Base-by-base conservation (phyloP, 2,329 filamentous ascomycete genomes). In the Allantophomopsis cytisporea region DNA sequence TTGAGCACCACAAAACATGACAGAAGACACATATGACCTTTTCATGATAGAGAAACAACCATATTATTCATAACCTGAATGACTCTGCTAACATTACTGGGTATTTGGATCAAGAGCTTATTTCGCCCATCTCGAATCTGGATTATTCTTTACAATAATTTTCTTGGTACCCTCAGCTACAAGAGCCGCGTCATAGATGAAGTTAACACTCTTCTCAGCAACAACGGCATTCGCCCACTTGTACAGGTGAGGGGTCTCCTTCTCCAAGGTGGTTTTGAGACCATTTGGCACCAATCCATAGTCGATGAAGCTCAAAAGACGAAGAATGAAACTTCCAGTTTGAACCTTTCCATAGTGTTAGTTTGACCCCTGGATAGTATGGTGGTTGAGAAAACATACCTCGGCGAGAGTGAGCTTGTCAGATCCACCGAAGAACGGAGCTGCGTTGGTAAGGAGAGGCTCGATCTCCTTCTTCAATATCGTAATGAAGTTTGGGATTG, bases 321-420 rank as follows among this genome's bases (percentile, higher is more conserved):
- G 68, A 15, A 86, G 52, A 8, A 83, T 52, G 54, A 87, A 86
- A 0, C 81, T 76, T 0, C 74, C 81, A 2, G 69, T 71, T 42
- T 76, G 62, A 12, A 71, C 76, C 75, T 78, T 33, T 16, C 1
- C 21, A 36, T 33, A 21, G 35, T 12, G 41, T 45, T 21, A 47
- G 50, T 35, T 35, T 50, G 23, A 28, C 4, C 3, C 23, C 23
- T 7, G 18, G 8, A 28, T 28, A 10, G 5, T 8, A 6, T 7
- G 18, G 7, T 7, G 3, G 8, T 28, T 28, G 5, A 43, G 48
- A 35, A 20, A 16, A 53, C 60, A 44, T 59, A 83, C 83, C 71
- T 91, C 85, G 10, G 78, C 84, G 30, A 87, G 58, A 0, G 83
- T 89, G 32, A 87, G 53, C 53, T 62, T 73, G 15, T 71, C 62